These are phyloP conservation scores for Kodamaea laetipori DNA, from an alignment of 805 yeast species.

Conservation along the genomic window DNA sequence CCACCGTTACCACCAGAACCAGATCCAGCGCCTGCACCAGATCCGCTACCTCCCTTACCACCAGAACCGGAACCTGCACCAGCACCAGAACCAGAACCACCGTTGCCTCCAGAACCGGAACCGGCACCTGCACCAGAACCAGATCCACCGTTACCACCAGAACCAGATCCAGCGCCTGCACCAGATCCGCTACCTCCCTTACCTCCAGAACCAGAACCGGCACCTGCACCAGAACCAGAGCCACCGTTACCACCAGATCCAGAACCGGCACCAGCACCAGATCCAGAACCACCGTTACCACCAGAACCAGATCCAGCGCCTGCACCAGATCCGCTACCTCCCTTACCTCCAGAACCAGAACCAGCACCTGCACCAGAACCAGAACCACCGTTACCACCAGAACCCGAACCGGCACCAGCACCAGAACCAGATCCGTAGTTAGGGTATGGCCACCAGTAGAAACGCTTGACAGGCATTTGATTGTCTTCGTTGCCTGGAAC, in stretches of 20 bases:
- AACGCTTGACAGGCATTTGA: neutral
- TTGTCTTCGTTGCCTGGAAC: neutral
- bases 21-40: conserved; percentile 6
- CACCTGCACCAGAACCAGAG: neutral
- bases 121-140: conserved; percentile 3
- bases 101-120: neutral
- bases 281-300: neutral
- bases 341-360: neutral
- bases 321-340: neutral
- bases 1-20: conserved; percentile 7
- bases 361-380: neutral
- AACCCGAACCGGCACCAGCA: neutral
- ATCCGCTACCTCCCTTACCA: conserved; percentile 2
- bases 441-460: conserved; percentile 3
- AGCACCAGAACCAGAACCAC: conserved; percentile 6
- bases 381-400: no score
- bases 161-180: conserved; percentile 1
- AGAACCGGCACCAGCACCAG: conserved; percentile 1
- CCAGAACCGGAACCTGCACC: conserved; percentile 3
- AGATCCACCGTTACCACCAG: neutral
- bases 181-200: neutral
- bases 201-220: neutral
- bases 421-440: neutral
- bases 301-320: conserved; percentile 5
- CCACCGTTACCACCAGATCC: neutral